Conservation (phyloP, 768 basidiomycete species). For the Psilocybe subaeruginosa region DNA sequence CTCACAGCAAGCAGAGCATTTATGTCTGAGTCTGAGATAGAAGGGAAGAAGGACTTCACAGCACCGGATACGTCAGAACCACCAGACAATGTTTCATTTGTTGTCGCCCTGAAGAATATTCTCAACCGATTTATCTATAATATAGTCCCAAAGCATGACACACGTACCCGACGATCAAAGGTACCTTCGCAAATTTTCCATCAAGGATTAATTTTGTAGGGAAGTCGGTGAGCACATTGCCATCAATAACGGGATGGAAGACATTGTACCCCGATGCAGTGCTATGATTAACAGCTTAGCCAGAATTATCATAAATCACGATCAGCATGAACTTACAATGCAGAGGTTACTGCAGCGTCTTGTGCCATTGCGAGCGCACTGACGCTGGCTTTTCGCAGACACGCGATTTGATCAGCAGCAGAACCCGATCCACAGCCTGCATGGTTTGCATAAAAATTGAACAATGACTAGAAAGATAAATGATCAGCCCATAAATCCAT, state of each 20-base stretch:
- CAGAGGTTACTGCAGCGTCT: slow-evolving; percentile 42
- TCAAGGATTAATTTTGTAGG: slow-evolving; percentile 48
- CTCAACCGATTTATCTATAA: neutral
- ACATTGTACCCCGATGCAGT: slow-evolving; percentile 42
- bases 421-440: slow-evolving; percentile 51
- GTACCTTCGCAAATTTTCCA: slow-evolving; percentile 52
- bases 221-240: slow-evolving; percentile 49
- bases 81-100: slow-evolving; percentile 59
- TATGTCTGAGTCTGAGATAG: slow-evolving; percentile 41
- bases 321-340: slow-evolving; percentile 38
- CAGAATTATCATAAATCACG: neutral
- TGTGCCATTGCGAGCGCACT: slow-evolving; percentile 58
- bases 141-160: neutral
- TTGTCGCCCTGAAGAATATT: slow-evolving; percentile 42
- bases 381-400: slow-evolving; percentile 52
- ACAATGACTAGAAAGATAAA: slow-evolving; percentile 42
- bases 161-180: slow-evolving; percentile 61
- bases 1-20: slow-evolving; percentile 36
- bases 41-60: slow-evolving; percentile 47
- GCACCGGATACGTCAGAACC: slow-evolving; percentile 39
- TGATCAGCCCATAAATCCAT: too few species aligned
- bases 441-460: slow-evolving; percentile 49
- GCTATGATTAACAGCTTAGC: slow-evolving; percentile 22
- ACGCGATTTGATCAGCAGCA: slow-evolving; percentile 39
- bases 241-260: slow-evolving; percentile 62